phyloP scores from a whole-genome alignment of 371 early-diverging fungal species.

The Rhizopus stolonifer region DNA sequence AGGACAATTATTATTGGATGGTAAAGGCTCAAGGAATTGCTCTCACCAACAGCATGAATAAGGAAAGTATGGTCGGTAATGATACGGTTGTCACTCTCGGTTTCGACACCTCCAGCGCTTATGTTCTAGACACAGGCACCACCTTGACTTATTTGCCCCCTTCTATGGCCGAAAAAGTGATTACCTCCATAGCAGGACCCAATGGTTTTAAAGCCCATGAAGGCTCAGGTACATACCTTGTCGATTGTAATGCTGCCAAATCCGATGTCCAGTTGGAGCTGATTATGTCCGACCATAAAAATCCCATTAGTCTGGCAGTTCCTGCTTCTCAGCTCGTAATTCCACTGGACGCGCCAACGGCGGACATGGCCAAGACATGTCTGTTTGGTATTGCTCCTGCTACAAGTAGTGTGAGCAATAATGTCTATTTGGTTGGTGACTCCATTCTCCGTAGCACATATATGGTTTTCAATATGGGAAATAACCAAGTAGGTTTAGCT shows the following conservation, averaged over 20 bases:
- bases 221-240: conserved; percentile 22
- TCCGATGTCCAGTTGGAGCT: conserved; percentile 19
- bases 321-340: conserved; percentile 39
- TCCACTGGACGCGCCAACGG: conserved; percentile 27
- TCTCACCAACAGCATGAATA: conserved; percentile 16
- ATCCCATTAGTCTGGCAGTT: conserved; percentile 27
- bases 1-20: conserved; percentile 47
- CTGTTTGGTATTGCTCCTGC: conserved; percentile 46
- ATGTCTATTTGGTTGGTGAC: conserved; percentile 36
- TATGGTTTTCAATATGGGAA: conserved; percentile 41
- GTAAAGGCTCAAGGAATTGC: conserved; percentile 39
- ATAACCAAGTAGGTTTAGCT: conserved; percentile 40
- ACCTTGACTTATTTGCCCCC: conserved; percentile 44
- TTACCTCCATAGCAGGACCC: conserved; percentile 22
- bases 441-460: conserved; percentile 39
- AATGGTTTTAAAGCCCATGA: conserved; percentile 16
- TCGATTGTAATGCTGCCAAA: conserved; percentile 20
- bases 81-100: neutral
- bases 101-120: conserved; percentile 19
- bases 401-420: conserved; percentile 3
- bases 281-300: conserved; percentile 10
- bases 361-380: conserved; percentile 22
- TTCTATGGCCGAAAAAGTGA: conserved; percentile 20
- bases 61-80: neutral
- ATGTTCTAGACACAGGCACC: conserved; percentile 49